Conservation (phyloP, 345 rosid species). For the Pelargonium nanum region DNA sequence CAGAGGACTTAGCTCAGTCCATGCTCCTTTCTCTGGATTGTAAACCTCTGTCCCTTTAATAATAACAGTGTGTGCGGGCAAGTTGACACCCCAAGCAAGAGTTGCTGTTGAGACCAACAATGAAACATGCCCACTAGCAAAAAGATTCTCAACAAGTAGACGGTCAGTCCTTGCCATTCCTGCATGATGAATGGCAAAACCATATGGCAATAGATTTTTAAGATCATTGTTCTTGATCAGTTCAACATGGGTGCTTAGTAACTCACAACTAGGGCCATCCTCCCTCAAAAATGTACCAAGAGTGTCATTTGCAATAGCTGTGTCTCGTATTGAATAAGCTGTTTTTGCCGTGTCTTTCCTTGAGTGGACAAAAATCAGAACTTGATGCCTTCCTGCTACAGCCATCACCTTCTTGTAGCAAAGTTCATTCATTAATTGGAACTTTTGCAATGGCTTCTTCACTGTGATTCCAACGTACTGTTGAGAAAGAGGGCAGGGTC, state of each 20-base stretch:
- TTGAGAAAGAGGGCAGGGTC: constrained; percentile 87
- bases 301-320: constrained; percentile 85
- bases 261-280: constrained; percentile 74
- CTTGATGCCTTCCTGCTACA: constrained; percentile 91
- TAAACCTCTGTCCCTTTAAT: constrained; percentile 93
- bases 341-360: constrained; percentile 93
- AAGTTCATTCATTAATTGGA: constrained; percentile 92
- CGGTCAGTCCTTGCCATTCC: constrained; percentile 87
- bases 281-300: constrained; percentile 73
- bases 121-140: constrained; percentile 63
- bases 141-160: constrained; percentile 75
- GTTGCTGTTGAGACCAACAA: constrained; percentile 94
- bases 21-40: constrained; percentile 95
- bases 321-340: constrained; percentile 64
- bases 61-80: constrained; percentile 88
- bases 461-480: constrained; percentile 89
- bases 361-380: constrained; percentile 94
- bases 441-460: constrained; percentile 88
- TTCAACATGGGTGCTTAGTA: constrained; percentile 62
- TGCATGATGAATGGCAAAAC: constrained; percentile 94
- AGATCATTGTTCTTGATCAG: constrained; percentile 69
- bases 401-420: constrained; percentile 87
- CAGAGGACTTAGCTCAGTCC: constrained; percentile 88
- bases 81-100: constrained; percentile 98
- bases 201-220: constrained; percentile 73